Conservation (phyloP, 768 basidiomycete genomes). For the Lactifluus hygrophoroides region DNA sequence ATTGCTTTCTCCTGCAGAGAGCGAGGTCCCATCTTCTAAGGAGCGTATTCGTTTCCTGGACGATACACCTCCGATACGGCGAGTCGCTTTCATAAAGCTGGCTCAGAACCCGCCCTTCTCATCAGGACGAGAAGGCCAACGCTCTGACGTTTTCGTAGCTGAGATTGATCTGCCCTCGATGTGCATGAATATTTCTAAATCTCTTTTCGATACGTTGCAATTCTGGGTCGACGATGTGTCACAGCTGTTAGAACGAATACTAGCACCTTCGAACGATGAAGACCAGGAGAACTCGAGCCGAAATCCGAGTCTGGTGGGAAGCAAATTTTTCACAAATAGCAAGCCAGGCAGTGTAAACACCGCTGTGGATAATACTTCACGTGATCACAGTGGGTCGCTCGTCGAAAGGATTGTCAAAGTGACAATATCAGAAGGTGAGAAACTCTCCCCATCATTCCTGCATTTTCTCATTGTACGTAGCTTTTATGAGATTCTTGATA, state of each 20-base stretch:
- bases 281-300: conserved; percentile 34
- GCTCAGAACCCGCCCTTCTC: neutral
- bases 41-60: conserved; percentile 12
- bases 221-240: conserved; percentile 81
- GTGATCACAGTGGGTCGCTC: conserved; percentile 15
- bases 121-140: neutral
- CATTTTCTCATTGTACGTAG: conserved; percentile 22
- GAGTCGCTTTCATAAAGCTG: neutral
- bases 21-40: neutral
- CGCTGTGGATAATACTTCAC: conserved; percentile 29
- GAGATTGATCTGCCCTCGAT: conserved; percentile 50
- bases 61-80: neutral
- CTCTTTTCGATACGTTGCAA: conserved; percentile 66
- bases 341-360: conserved; percentile 31
- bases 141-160: conserved; percentile 21
- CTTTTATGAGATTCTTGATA: conserved; percentile 38
- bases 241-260: conserved; percentile 53
- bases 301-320: conserved; percentile 67
- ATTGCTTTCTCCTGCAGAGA: conserved; percentile 21
- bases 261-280: conserved; percentile 19
- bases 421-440: conserved; percentile 32
- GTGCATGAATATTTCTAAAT: conserved; percentile 54
- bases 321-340: conserved; percentile 57
- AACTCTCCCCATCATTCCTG: neutral
- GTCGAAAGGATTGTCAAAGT: conserved; percentile 46